Evolutionary conservation across 2,329 filamentous ascomycete genomes (phyloP).

Genomic region (Aspergillus sp.): DNA sequence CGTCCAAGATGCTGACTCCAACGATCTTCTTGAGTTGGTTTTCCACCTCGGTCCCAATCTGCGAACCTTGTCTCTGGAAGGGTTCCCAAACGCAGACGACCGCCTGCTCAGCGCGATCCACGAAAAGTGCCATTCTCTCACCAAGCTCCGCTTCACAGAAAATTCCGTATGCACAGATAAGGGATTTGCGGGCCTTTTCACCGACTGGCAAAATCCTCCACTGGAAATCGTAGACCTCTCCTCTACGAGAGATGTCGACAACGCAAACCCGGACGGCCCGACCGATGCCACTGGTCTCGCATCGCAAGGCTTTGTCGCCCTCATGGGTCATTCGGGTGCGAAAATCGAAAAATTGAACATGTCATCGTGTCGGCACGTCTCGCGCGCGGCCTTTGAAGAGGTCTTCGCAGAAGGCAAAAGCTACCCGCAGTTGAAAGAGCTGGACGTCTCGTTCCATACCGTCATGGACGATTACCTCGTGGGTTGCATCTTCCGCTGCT

Average conservation of each 20-base stretch:
- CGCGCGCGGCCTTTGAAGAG: slow-evolving; percentile 66
- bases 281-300: slow-evolving; percentile 68
- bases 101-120: slow-evolving; percentile 69
- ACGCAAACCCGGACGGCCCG: slow-evolving; percentile 62
- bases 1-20: slow-evolving; percentile 53
- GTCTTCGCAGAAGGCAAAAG: slow-evolving; percentile 62
- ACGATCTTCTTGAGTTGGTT: slow-evolving; percentile 61
- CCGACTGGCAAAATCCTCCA: slow-evolving; percentile 69
- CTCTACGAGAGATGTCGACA: slow-evolving; percentile 73
- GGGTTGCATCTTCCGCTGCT: slow-evolving; percentile 44
- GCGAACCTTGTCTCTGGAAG: slow-evolving; percentile 73
- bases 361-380: slow-evolving; percentile 81
- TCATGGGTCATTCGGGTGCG: slow-evolving; percentile 79
- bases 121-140: slow-evolving; percentile 62
- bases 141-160: slow-evolving; percentile 77
- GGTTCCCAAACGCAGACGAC: slow-evolving; percentile 66
- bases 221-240: slow-evolving; percentile 71
- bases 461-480: slow-evolving; percentile 45
- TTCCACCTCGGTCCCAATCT: slow-evolving; percentile 62
- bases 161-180: slow-evolving; percentile 73
- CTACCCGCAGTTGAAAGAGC: slow-evolving; percentile 67
- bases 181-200: slow-evolving; percentile 71
- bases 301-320: slow-evolving; percentile 69
- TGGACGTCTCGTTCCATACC: slow-evolving; percentile 71
- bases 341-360: slow-evolving; percentile 68